Conservation (phyloP, 2,329 filamentous ascomycete species). For the Pseudogymnoascus sp. region DNA sequence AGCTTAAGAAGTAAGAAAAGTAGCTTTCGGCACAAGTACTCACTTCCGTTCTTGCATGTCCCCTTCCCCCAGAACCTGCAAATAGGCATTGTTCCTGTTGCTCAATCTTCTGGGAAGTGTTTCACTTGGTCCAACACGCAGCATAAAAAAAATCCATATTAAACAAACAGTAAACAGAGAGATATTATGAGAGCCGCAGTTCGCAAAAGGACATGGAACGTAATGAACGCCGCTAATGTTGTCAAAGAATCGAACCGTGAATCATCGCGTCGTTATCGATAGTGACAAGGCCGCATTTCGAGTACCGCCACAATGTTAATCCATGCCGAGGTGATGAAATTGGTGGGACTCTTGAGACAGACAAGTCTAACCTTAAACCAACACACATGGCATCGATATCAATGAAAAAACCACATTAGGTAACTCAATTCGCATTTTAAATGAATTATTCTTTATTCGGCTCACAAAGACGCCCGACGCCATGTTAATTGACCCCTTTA, state of each 20-base stretch:
- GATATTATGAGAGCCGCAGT: neutral
- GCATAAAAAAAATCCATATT: neutral
- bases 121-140: constrained; percentile 1
- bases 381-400: neutral
- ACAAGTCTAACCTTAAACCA: neutral
- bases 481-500: neutral
- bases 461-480: neutral
- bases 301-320: constrained; percentile 1
- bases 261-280: constrained; percentile 7
- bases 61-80: constrained; percentile 61
- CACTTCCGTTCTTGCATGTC: constrained; percentile 58
- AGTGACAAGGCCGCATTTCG: neutral
- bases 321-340: neutral
- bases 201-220: neutral
- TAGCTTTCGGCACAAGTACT: constrained; percentile 15
- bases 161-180: neutral
- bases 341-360: neutral
- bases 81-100: constrained; percentile 20
- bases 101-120: constrained; percentile 31
- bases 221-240: neutral
- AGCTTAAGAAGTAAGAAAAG: neutral
- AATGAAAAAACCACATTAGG: neutral
- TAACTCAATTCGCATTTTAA: neutral
- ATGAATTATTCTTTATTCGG: neutral
- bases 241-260: neutral